phyloP scores from a whole-genome alignment of 2,329 filamentous ascomycete species.

The Exutisphaerella laricina region DNA sequence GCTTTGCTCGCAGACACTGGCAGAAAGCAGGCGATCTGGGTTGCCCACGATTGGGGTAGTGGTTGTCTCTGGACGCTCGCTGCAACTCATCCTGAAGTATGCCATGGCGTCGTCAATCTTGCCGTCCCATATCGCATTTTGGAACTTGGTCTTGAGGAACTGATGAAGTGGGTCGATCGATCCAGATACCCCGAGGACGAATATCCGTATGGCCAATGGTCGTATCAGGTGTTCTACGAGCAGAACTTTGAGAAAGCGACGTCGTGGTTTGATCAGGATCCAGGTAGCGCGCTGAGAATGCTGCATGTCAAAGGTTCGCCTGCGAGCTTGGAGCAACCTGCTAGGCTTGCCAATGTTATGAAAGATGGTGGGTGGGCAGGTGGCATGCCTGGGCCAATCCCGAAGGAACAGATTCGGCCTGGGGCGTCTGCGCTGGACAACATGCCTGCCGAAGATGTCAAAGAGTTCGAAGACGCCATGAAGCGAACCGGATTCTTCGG shows the following conservation, averaged over 20 bases:
- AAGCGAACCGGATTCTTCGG: slow-evolving; percentile 38
- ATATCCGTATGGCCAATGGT: slow-evolving; percentile 35
- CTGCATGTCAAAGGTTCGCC: slow-evolving; percentile 25
- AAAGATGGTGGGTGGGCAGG: slow-evolving; percentile 32
- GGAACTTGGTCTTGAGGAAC: slow-evolving; percentile 37
- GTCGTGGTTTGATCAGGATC: slow-evolving; percentile 13
- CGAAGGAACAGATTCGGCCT: slow-evolving; percentile 25
- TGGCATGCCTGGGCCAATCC: slow-evolving; percentile 20
- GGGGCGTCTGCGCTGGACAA: slow-evolving; percentile 23
- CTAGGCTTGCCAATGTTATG: slow-evolving; percentile 13
- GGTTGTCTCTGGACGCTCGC: slow-evolving; percentile 23
- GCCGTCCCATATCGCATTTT: slow-evolving; percentile 39
- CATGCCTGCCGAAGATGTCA: slow-evolving; percentile 21
- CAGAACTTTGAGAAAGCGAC: slow-evolving; percentile 18
- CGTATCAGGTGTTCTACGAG: slow-evolving; percentile 32
- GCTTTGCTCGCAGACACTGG: slow-evolving; percentile 37
- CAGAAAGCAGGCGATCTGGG: slow-evolving; percentile 41
- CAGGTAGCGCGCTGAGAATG: slow-evolving; percentile 22
- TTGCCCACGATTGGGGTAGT: slow-evolving; percentile 43
- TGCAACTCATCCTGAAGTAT: slow-evolving; percentile 26
- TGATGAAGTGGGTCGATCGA: slow-evolving; percentile 37
- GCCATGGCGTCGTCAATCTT: slow-evolving; percentile 24
- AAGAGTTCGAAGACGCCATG: slow-evolving; percentile 31
- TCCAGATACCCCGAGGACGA: slow-evolving; percentile 42
- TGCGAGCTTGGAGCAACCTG: slow-evolving; percentile 23